Evolutionary conservation across 306 rosid species (phyloP).

Genomic region (Lotus japonicus): DNA sequence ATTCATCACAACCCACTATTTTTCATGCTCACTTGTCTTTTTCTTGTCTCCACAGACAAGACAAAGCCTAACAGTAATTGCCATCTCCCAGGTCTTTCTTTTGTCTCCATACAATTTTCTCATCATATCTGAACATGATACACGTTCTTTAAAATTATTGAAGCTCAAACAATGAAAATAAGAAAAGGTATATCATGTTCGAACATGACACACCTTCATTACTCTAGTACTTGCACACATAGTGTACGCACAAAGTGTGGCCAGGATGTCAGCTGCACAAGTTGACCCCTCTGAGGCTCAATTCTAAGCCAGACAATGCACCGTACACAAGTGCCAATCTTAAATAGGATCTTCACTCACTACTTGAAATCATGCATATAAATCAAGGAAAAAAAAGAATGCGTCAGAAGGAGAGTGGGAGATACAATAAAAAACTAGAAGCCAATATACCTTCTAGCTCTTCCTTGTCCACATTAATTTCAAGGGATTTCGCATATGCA

Average conservation of each 20-base stretch:
- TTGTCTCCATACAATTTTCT: background rate
- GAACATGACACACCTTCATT: background rate
- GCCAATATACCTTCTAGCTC: constrained; percentile 74
- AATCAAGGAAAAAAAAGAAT: background rate
- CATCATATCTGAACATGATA: background rate
- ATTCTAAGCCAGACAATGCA: background rate
- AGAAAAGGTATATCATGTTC: no score
- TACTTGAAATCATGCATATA: background rate
- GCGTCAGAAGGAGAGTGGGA: background rate
- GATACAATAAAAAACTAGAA: background rate
- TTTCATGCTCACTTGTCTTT: background rate
- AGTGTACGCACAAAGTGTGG: background rate
- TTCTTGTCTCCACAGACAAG: background rate
- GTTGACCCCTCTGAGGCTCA: background rate
- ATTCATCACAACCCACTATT: background rate
- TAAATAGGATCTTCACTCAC: background rate
- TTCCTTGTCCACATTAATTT: constrained; percentile 66
- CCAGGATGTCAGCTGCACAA: background rate
- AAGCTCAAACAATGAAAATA: background rate
- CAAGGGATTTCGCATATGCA: constrained; percentile 83
- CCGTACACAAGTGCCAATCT: background rate
- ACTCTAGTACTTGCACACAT: background rate
- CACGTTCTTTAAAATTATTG: background rate
- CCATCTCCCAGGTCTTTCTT: background rate
- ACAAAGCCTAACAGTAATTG: background rate